phyloP scores from a whole-genome alignment of 2,329 filamentous ascomycete genomes.

The Apiospora rasikravindrae region DNA sequence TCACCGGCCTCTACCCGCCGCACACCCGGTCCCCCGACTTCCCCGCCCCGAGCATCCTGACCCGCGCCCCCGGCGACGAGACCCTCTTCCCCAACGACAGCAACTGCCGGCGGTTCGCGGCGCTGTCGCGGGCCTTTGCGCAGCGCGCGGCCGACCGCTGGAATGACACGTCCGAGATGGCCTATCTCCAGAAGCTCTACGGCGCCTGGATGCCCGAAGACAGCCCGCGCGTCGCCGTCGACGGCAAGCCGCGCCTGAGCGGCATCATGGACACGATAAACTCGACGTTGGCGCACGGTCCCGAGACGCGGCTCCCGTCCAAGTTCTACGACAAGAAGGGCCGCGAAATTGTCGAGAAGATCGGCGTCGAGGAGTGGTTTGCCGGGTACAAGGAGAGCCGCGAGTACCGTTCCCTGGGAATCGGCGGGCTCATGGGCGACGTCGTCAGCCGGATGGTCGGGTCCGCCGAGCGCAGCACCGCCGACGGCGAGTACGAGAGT shows the following conservation, averaged over 20 bases:
- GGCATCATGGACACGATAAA: conserved; percentile 97
- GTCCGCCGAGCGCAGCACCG: conserved; percentile 62
- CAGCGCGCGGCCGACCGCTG: conserved; percentile 73
- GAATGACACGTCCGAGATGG: conserved; percentile 82
- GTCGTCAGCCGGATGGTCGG: conserved; percentile 77
- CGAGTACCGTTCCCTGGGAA: conserved; percentile 89
- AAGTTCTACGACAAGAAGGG: conserved; percentile 86
- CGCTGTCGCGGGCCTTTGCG: conserved; percentile 72
- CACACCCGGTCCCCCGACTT: conserved; percentile 52
- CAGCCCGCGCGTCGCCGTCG: conserved; percentile 74
- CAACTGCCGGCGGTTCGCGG: conserved; percentile 74
- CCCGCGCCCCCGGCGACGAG: conserved; percentile 70
- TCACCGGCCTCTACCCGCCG: conserved; percentile 75
- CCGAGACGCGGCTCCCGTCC: conserved; percentile 75
- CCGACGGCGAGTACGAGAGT: conserved; percentile 59
- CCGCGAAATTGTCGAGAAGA: conserved; percentile 71
- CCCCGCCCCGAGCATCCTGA: conserved; percentile 68
- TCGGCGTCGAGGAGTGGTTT: conserved; percentile 93
- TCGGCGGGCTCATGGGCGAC: conserved; percentile 85
- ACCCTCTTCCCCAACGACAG: conserved; percentile 81
- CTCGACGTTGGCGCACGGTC: conserved; percentile 82
- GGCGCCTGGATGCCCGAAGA: conserved; percentile 85
- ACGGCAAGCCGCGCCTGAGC: conserved; percentile 80
- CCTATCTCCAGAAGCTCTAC: conserved; percentile 77
- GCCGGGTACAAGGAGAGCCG: conserved; percentile 80